Base-by-base conservation (phyloP, 2,329 filamentous ascomycete genomes). In the Botrytis elliptica region DNA sequence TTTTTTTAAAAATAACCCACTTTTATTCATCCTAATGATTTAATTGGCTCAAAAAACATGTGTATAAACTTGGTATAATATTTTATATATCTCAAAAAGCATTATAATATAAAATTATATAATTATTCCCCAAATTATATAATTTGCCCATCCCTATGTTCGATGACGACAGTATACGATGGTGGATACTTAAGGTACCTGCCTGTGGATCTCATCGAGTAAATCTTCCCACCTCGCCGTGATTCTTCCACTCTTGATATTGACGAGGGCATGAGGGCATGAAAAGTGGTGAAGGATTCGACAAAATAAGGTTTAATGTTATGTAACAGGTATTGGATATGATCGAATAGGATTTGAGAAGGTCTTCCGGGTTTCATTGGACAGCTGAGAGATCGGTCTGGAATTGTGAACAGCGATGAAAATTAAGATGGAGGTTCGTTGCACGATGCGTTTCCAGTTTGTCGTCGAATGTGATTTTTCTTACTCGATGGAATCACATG, bases 181-280 rank as follows among this genome's bases (percentile, higher is more conserved):
- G 9, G 63, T 66, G 63, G 63, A 49, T 46, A 33, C n/a, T 33
- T 64, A 10, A 49, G 29, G 52, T 25, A 29, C 14, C 16, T n/a
- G 33, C 14, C 16, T n/a, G 44, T 52, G 65, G 65, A 55, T 67
- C 33, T 16, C 65, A 67, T 67, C 46, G 65, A 67, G 63, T 49
- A 49, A 52, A 40, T 52, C 29, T 67, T 25, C 29, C 22, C 25
- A 67, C 33, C 33, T 52, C 33, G 14, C 33, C 14, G 33, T 52
- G 64, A 49, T 66, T 67, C 38, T 67, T 67, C 64, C 65, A 67
- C 65, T 67, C 65, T 67, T 55, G 22, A n/a, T n/a, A 14, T 55
- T 20, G 12, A 12, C n/a, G 33, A 67, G n/a, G 22, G 16, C 29
- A 38, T 29, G 33, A 33, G 33, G 33, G 33, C 33, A 33, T 33